phyloP scores from a whole-genome alignment of 2,329 filamentous ascomycete genomes.

The Cladosporium cucumerinum region DNA sequence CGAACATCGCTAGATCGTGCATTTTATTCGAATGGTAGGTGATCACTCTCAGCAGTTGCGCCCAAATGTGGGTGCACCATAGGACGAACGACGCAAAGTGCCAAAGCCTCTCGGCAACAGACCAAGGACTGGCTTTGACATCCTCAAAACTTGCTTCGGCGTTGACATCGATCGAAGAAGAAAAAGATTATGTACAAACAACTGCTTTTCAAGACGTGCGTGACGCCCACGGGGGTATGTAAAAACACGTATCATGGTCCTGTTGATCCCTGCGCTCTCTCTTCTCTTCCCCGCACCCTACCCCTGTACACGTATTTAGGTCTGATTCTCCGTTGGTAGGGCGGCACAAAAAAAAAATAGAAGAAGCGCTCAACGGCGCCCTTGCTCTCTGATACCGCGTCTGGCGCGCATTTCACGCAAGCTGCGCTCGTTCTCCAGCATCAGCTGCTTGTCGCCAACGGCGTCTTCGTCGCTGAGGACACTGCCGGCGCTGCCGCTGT shows the following conservation, averaged over 20 bases:
- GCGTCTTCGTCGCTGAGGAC: neutral
- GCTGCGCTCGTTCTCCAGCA: constrained; percentile 5
- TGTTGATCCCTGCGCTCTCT: neutral
- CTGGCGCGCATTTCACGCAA: neutral
- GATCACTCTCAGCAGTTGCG: no score
- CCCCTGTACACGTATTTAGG: neutral
- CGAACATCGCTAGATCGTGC: no score
- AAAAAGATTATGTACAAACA: neutral
- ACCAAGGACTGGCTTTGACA: neutral
- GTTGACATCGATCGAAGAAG: neutral
- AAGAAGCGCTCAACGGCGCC: neutral
- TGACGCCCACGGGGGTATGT: neutral
- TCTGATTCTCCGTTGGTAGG: neutral
- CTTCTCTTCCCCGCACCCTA: neutral
- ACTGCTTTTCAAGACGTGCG: neutral
- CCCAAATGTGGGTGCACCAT: no score
- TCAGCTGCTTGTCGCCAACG: neutral
- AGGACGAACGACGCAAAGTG: no score
- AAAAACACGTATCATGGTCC: neutral
- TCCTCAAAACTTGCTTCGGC: neutral
- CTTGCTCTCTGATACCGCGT: constrained; percentile 1
- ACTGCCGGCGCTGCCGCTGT: neutral
- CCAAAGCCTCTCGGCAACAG: no score
- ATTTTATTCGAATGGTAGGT: no score
- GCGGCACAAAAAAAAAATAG: neutral